Evolutionary conservation across 169 alveolate genomes (phyloP).

Genomic region (Babesia caballi): DNA sequence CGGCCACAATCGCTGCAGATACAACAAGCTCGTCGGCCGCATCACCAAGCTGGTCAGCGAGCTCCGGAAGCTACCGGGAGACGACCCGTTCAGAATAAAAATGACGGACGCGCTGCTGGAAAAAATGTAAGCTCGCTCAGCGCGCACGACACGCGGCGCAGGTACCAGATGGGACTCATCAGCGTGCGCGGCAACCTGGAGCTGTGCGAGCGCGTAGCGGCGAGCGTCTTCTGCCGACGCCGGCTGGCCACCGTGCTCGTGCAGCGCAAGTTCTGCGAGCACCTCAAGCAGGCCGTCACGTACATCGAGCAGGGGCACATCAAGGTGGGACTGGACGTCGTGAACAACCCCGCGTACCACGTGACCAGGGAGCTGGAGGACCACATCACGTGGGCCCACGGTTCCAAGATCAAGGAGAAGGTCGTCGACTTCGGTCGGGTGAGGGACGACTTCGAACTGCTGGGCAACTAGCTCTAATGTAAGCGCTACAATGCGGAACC

Average conservation of each 20-base stretch:
- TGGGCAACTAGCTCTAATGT: constrained; percentile 62
- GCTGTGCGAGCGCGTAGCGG: constrained; percentile 89
- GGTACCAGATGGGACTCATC: constrained; percentile 92
- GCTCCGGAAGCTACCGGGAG: constrained; percentile 87
- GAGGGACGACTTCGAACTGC: constrained; percentile 73
- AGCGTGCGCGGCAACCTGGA: constrained; percentile 85
- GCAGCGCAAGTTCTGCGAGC: constrained; percentile 90
- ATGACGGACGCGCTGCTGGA: constrained; percentile 90
- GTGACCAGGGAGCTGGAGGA: constrained; percentile 95
- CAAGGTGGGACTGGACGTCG: constrained; percentile 92
- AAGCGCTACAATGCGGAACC: too few relatives aligned
- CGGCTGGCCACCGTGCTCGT: constrained; percentile 93
- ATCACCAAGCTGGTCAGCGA: constrained; percentile 89
- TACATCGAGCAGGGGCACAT: constrained; percentile 95
- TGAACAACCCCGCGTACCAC: constrained; percentile 94
- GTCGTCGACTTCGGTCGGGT: constrained; percentile 62
- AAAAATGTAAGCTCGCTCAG: constrained; percentile 77
- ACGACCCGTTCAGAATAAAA: constrained; percentile 90
- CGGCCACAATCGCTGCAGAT: constrained; percentile 59
- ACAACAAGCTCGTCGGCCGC: constrained; percentile 93
- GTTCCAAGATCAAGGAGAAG: constrained; percentile 84
- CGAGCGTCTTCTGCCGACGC: constrained; percentile 95
- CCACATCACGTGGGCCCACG: constrained; percentile 95
- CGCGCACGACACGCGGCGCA: background rate
- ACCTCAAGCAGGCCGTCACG: constrained; percentile 91